A percentile compares a stretch with the other conserved stretches of the same genome.
Conservation (phyloP, 345 rosid species). For the Salix exigua region DNA sequence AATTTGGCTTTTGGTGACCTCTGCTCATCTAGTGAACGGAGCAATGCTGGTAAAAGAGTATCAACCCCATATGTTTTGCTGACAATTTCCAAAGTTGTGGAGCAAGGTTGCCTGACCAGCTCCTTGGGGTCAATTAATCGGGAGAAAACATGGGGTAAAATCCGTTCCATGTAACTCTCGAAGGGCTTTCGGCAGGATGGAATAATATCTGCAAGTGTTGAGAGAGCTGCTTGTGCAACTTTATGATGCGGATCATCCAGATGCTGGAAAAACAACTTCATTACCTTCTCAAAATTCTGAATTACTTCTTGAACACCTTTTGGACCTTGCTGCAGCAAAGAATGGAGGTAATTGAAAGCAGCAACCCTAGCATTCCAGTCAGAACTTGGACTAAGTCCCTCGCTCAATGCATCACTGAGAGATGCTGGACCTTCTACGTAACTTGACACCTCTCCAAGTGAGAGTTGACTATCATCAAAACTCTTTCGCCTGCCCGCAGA, state of each 20-base stretch:
- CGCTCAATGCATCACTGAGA: constrained; percentile 78
- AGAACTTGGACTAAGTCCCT: constrained; percentile 85
- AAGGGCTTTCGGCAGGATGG: constrained; percentile 96
- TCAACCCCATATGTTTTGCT: constrained; percentile 88
- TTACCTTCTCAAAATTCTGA: constrained; percentile 93
- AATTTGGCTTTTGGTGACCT: constrained; percentile 97
- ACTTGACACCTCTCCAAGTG: constrained; percentile 72
- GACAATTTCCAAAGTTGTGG: constrained; percentile 85
- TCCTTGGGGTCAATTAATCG: constrained; percentile 96
- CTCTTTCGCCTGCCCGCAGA: constrained; percentile 87
- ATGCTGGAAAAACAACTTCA: constrained; percentile 96
- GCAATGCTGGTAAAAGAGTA: constrained; percentile 88
- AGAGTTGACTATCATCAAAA: constrained; percentile 87
- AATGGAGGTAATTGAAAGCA: constrained; percentile 79
- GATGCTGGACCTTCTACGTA: constrained; percentile 82
- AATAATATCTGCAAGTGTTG: constrained; percentile 89
- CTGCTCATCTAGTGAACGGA: constrained; percentile 97
- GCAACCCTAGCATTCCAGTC: constrained; percentile 98
- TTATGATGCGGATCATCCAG: constrained; percentile 99
- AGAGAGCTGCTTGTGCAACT: constrained; percentile 98
- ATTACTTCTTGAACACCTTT: constrained; percentile 91
- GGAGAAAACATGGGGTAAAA: constrained; percentile 94
- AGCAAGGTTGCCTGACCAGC: constrained; percentile 92
- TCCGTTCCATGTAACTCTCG: constrained; percentile 97
- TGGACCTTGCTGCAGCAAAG: constrained; percentile 87